A percentile compares a stretch with the other conserved stretches of the same genome.
These are phyloP conservation scores for Beauveria asiatica DNA, from an alignment of 2,329 filamentous ascomycete species.

Conservation along the genomic window DNA sequence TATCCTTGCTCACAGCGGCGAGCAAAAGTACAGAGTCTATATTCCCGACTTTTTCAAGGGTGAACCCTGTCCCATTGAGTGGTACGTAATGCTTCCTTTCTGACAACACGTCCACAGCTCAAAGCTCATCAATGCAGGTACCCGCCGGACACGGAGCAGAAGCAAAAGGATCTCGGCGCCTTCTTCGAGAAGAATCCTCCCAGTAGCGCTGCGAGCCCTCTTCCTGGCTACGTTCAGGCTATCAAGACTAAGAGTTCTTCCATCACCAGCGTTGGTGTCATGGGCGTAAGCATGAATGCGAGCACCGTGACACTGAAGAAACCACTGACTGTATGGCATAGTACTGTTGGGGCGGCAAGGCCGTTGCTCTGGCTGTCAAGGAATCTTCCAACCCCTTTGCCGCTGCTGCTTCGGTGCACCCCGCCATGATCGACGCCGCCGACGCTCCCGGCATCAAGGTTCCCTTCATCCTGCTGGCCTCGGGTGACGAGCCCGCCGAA, in stretches of 20 bases:
- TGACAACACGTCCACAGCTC: background rate
- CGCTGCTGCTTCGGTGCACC: constrained; percentile 44
- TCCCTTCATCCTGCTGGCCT: constrained; percentile 55
- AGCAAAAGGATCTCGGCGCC: constrained; percentile 46
- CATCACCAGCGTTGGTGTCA: constrained; percentile 50
- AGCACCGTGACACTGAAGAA: background rate
- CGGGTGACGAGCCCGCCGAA: constrained; percentile 51
- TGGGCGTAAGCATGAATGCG: constrained; percentile 42
- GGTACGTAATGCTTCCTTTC: constrained; percentile 24
- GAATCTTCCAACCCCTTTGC: constrained; percentile 46
- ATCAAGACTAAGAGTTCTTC: constrained; percentile 42
- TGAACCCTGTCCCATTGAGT: constrained; percentile 48
- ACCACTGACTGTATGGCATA: constrained; percentile 18
- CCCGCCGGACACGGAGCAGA: constrained; percentile 56
- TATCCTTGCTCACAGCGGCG: constrained; percentile 48
- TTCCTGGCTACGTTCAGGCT: constrained; percentile 48
- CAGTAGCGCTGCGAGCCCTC: constrained; percentile 36
- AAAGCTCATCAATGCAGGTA: constrained; percentile 31
- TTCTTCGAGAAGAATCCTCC: constrained; percentile 50
- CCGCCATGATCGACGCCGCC: constrained; percentile 54
- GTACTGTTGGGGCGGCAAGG: constrained; percentile 67
- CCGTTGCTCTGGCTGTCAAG: constrained; percentile 44
- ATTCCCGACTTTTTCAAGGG: constrained; percentile 90
- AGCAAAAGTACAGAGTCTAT: constrained; percentile 70
- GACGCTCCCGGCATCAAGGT: constrained; percentile 54